Percentiles rank a stretch among this genome's conserved stretches.
Evolutionary conservation across 768 basidiomycete genomes (phyloP).

Genomic region (Mycena polygramma): DNA sequence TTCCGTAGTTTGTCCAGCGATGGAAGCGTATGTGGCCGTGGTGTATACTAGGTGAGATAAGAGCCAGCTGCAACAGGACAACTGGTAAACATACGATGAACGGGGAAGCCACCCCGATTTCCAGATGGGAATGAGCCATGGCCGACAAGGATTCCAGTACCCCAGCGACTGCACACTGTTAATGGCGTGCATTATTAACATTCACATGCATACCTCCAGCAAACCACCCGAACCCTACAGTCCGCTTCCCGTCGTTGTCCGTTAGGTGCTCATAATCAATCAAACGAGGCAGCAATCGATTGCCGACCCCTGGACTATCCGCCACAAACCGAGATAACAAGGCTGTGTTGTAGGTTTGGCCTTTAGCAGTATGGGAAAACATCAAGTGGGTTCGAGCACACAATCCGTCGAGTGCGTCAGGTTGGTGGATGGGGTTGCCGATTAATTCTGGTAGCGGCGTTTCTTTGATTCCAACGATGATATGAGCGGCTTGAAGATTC

Average conservation of each 20-base stretch:
- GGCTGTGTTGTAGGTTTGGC: conserved; percentile 87
- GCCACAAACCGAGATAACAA: conserved; percentile 76
- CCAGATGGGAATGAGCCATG: conserved; percentile 83
- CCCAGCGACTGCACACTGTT: conserved; percentile 73
- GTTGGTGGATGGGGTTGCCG: conserved; percentile 53
- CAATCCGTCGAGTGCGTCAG: conserved; percentile 18
- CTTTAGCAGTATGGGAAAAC: conserved; percentile 94
- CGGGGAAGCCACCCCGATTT: conserved; percentile 84
- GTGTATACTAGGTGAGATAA: conserved; percentile 68
- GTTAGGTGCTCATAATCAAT: conserved; percentile 92
- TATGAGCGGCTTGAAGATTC: conserved; percentile 73
- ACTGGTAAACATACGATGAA: conserved; percentile 71
- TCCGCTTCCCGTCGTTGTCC: conserved; percentile 72
- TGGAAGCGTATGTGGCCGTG: conserved; percentile 82
- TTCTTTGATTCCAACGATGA: conserved; percentile 93
- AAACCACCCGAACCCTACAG: conserved; percentile 93
- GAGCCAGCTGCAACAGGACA: background rate
- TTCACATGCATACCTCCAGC: conserved; percentile 76
- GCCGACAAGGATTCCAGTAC: conserved; percentile 85
- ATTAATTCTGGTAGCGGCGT: conserved; percentile 75
- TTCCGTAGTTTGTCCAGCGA: conserved; percentile 65
- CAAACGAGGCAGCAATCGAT: conserved; percentile 59
- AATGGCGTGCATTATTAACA: conserved; percentile 8
- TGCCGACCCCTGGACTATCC: conserved; percentile 13
- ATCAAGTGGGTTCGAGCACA: conserved; percentile 80